phyloP scores from a whole-genome alignment of 805 yeast species.

The Teunomyces tritomae region DNA sequence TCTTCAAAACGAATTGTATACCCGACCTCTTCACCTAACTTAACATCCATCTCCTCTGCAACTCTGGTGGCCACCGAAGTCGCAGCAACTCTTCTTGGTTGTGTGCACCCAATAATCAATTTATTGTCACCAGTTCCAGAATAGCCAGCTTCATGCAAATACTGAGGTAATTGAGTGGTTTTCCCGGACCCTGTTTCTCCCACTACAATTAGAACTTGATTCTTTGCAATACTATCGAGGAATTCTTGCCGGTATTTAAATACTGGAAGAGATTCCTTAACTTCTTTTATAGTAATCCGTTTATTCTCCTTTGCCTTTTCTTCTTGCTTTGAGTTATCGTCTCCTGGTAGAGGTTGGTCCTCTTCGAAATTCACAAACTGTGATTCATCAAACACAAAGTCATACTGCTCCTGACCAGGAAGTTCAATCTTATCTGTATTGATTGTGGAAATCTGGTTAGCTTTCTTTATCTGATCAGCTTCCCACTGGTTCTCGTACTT shows the following conservation, averaged over 20 bases:
- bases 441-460: constrained; percentile 25
- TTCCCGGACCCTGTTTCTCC: constrained; percentile 95
- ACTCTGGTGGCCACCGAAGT: constrained; percentile 87
- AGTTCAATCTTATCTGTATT: constrained; percentile 39
- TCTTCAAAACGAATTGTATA: constrained; percentile 89
- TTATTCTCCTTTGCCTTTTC: constrained; percentile 13
- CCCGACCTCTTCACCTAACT: constrained; percentile 87
- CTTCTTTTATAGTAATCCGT: constrained; percentile 27
- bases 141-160: constrained; percentile 78
- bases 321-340: constrained; percentile 25
- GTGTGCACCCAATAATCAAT: constrained; percentile 78
- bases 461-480: constrained; percentile 45
- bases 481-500: constrained; percentile 50
- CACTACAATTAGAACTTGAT: constrained; percentile 72
- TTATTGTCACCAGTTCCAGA: constrained; percentile 40
- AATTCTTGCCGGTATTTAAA: constrained; percentile 59
- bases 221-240: constrained; percentile 53
- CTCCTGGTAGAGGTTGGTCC: constrained; percentile 32
- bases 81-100: constrained; percentile 95
- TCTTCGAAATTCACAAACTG: constrained; percentile 57
- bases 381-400: constrained; percentile 70
- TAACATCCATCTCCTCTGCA: constrained; percentile 79
- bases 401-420: constrained; percentile 52
- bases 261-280: constrained; percentile 73
- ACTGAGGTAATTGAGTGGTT: constrained; percentile 91